These are phyloP conservation scores for Pterocarpus santalinus DNA, from an alignment of 306 rosid genomes.

Conservation along the genomic window DNA sequence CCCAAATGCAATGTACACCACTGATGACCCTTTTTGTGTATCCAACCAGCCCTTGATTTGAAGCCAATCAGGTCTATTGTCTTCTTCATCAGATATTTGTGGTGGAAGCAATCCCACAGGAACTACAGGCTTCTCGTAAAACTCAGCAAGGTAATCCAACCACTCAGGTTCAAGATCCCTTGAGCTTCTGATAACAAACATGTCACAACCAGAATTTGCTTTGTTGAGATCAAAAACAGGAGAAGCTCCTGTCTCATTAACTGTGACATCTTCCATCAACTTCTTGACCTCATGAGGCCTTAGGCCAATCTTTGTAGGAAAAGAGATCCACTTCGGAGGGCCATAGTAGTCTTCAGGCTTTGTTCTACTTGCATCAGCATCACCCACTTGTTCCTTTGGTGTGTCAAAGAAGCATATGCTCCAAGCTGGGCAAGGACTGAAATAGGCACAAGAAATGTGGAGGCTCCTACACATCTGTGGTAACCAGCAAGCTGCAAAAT, in stretches of 20 bases:
- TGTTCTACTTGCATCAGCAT: conserved; percentile 20
- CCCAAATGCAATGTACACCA: conserved; percentile 71
- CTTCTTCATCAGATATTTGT: conserved; percentile 35
- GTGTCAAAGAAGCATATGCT: conserved; percentile 56
- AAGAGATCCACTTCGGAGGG: conserved; percentile 55
- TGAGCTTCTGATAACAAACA: conserved; percentile 53
- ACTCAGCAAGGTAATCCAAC: conserved; percentile 46
- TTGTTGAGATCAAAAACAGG: conserved; percentile 48
- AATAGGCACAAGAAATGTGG: conserved; percentile 46
- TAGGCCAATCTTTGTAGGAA: conserved; percentile 52
- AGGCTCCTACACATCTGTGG: conserved; percentile 39
- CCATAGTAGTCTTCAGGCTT: conserved; percentile 51
- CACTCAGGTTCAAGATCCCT: conserved; percentile 54
- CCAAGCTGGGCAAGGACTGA: conserved; percentile 58
- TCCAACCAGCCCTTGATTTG: conserved; percentile 51
- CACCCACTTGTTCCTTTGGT: conserved; percentile 50
- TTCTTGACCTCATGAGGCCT: conserved; percentile 47
- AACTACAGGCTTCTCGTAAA: conserved; percentile 51
- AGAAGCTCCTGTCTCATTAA: conserved; percentile 52
- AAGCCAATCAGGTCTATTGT: conserved; percentile 48
- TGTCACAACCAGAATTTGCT: conserved; percentile 51
- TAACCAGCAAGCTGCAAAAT: conserved; percentile 56
- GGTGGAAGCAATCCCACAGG: conserved; percentile 57
- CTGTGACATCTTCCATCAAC: conserved; percentile 38
- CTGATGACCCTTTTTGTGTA: conserved; percentile 45